Evolutionary conservation across 2,329 filamentous ascomycete genomes (phyloP), one percentile per base, ranked within the genome.

Genomic region (Niveomyces coronatus): DNA sequence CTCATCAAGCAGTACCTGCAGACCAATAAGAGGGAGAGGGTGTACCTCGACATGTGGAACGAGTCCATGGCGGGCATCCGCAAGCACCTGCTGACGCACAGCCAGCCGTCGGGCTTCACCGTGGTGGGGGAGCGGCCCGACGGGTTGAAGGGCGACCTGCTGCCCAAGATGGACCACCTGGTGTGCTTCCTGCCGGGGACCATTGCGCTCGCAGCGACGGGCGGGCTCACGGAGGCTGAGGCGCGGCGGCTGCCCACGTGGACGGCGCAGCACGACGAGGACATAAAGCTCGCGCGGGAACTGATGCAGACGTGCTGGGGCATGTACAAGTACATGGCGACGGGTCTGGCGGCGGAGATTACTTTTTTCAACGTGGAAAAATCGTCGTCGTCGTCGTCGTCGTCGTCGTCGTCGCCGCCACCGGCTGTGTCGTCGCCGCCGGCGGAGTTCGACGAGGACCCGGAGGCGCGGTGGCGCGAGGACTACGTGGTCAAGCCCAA

Each of bases 1-100:
- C 76, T 98, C 35, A 93, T 96, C 67, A 98, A 98, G 65, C 91
- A 98, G 58, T 96, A 94, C 56, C 70, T 95, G 15, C 91, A 98
- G 60, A 98, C 91, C 10, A 85, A 84, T 40, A 78, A 83, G 55
- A 71, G 88, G 53, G 89, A 98, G 57, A 70, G 78, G 0, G 64
- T 96, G 13, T 98, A 98, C 60, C 70, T 80, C 47, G 84, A 91
- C 11, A 85, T 98, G 79, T 98, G 93, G 88, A 72, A 89, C 27
- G 83, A 98, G 55, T 72, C 86, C 11, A 67, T 98, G 31, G 68
- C 67, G 13, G 91, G 89, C 35, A 79, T 96, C 40, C 86, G 89
- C 52, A 94, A 94, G 61, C 81, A 98, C 55, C 74, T 98, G 20
- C 68, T 98, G 47, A 88, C 88, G 0, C 96, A 96, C 61, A 89